Base-by-base conservation (phyloP, 1,284 basidiomycete species). In the Ganoderma lingzhi region DNA sequence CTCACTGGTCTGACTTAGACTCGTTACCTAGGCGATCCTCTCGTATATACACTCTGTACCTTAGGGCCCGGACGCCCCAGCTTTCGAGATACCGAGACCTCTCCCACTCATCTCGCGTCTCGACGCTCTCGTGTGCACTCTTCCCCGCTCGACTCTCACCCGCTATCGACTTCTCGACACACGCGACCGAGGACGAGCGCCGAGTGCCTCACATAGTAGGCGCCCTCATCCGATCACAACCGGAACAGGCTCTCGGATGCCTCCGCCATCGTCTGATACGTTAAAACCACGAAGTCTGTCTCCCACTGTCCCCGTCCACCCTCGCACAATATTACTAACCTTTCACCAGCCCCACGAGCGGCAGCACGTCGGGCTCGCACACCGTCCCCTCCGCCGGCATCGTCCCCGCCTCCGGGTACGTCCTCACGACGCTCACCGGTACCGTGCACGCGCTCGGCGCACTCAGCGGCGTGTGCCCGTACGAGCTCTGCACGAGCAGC, bases 401-500 rank as follows among this genome's bases (percentile, higher is more conserved):
- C 5, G 77, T 80, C 2, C 85, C 85, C 23, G 81, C 73, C 9
- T 77, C 70, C 69, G 86, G 83, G 72, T 87, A 87, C 2, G 77
- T 75, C 12, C 80, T 78, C 23, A 87, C 74, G 64, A 83, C 72
- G 55, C 78, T 77, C 41, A 79, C 77, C n/a, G n/a, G n/a, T n/a
- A n/a, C n/a, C 0, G 85, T 86, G 78, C 85, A 87, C 12, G 82
- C 65, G 6, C 85, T 87, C 8, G 83, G 80, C 15, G 79, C 80
- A 1, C 80, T 67, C 19, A 84, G 48, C 12, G 85, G 85, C 71
- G 80, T 81, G 68, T 86, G 85, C 80, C 86, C 60, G 23, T 66
- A 58, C 62, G 37, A 71, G 35, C 73, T 62, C 65, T 75, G 75
- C 30, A 75, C 63, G 19, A 76, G 71, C 42, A 76, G 62, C 39